phyloP scores from a whole-genome alignment of 495 filamentous ascomycete genomes.

The Penicillium mononematosum region DNA sequence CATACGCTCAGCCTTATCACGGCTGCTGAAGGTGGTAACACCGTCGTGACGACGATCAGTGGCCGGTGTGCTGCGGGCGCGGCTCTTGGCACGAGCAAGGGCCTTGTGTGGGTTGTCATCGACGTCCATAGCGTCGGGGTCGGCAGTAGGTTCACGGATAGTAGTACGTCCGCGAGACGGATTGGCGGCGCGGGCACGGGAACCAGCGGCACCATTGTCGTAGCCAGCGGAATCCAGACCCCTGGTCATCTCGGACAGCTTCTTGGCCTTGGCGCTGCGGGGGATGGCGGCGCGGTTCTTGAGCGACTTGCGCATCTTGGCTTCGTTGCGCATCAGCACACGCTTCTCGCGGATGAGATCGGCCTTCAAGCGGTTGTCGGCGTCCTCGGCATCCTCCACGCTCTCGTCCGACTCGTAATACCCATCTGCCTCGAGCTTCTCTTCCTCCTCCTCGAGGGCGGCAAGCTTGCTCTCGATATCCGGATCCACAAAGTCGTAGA shows the following conservation, averaged over 20 bases:
- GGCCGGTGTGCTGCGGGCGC: conserved; percentile 69
- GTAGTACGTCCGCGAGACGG: conserved; percentile 57
- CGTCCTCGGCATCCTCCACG: conserved; percentile 79
- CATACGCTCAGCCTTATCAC: conserved; percentile 78
- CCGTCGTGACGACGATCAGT: conserved; percentile 85
- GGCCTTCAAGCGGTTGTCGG: conserved; percentile 83
- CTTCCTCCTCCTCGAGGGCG: conserved; percentile 91
- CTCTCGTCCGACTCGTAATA: conserved; percentile 70
- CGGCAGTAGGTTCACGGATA: conserved; percentile 55
- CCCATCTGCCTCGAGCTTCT: conserved; percentile 79
- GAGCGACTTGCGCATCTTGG: conserved; percentile 85
- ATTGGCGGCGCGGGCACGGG: conserved; percentile 62
- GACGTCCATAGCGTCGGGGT: conserved; percentile 83
- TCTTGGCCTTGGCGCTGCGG: conserved; percentile 67
- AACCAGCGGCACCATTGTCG: conserved; percentile 70
- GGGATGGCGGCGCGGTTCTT: conserved; percentile 96
- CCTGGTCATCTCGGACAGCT: conserved; percentile 78
- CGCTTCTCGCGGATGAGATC: conserved; percentile 94
- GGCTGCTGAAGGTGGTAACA: conserved; percentile 45
- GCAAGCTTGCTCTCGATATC: conserved; percentile 91
- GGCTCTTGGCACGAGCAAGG: conserved; percentile 71
- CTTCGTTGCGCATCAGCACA: conserved; percentile 82
- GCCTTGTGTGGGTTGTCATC: conserved; percentile 70
- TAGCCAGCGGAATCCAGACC: conserved; percentile 81
- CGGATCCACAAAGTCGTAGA: conserved; percentile 94